Percentiles rank a stretch among this genome's conserved stretches.
phyloP scores from a whole-genome alignment of 2,329 filamentous ascomycete species.

The Diaporthe amygdali region DNA sequence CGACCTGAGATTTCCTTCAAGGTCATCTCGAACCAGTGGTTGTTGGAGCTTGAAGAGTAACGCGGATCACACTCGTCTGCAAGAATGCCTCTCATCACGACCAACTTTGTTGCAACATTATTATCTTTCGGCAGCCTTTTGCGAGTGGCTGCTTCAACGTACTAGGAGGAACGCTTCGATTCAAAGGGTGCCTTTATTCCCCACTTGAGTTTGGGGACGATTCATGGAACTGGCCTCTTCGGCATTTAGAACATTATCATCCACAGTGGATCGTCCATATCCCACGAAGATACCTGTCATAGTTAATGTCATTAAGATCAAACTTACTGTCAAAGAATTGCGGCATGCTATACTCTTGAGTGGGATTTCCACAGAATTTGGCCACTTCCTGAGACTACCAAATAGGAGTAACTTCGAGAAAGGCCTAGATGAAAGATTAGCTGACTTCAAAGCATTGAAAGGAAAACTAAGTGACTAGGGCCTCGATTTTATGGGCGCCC shows the following conservation, averaged over 20 bases:
- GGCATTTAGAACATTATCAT: neutral
- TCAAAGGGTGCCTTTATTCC: neutral
- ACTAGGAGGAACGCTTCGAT: neutral
- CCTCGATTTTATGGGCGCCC: too few species aligned
- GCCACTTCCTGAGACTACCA: too few species aligned
- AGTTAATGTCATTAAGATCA: neutral
- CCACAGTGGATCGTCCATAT: too few species aligned
- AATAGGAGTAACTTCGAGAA: too few species aligned
- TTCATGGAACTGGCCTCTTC: neutral
- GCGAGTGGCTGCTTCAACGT: too few species aligned
- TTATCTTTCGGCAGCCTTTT: too few species aligned
- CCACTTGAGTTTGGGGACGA: neutral
- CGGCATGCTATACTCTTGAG: too few species aligned
- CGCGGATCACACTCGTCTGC: neutral
- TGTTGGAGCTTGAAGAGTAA: slow-evolving; percentile 34
- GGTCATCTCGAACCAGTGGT: slow-evolving; percentile 37
- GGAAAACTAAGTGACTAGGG: too few species aligned
- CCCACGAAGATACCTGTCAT: neutral
- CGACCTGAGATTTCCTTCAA: slow-evolving; percentile 31
- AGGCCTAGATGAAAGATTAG: too few species aligned
- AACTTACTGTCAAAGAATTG: neutral
- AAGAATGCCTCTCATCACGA: neutral
- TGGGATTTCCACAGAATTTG: too few species aligned
- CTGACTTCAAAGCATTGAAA: too few species aligned
- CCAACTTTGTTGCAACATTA: too few species aligned